Conservation (phyloP, 495 filamentous ascomycete genomes). For the Xanthoparmelia taractica region DNA sequence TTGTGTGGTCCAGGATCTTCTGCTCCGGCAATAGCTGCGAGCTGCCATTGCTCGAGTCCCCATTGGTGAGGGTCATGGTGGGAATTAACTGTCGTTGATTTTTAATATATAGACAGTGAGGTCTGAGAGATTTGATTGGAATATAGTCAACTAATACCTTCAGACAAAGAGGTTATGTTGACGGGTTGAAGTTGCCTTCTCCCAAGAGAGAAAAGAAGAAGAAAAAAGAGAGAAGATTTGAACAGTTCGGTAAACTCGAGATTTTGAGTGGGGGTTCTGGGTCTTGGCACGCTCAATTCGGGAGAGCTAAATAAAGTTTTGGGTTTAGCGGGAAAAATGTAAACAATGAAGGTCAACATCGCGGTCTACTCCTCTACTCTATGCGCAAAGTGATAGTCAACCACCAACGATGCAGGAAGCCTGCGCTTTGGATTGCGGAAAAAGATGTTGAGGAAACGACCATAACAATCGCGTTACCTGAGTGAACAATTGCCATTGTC, state of each 20-base stretch:
- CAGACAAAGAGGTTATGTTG: constrained; percentile 35
- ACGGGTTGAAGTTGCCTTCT: constrained; percentile 50
- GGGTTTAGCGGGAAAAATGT: constrained; percentile 5
- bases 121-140: constrained; percentile 1
- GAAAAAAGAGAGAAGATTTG: constrained; percentile 28
- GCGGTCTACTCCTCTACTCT: not conserved
- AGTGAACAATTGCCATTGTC: constrained; percentile 5
- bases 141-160: constrained; percentile 35
- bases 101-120: no score
- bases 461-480: not conserved
- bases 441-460: not conserved
- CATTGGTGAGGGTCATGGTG: constrained; percentile 65
- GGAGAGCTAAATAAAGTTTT: not conserved
- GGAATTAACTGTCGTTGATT: not conserved
- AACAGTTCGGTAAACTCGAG: constrained; percentile 1
- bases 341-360: constrained; percentile 9
- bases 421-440: no score
- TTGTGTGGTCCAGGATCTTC: constrained; percentile 48
- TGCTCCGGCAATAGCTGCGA: constrained; percentile 37
- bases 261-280: constrained; percentile 15
- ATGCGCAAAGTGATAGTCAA: not conserved
- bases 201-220: constrained; percentile 47
- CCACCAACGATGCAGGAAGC: not conserved
- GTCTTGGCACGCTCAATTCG: constrained; percentile 1
- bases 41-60: constrained; percentile 40